phyloP scores from a whole-genome alignment of 1,139 yeast genomes.

The Keqinozyma sinolaborantium region DNA sequence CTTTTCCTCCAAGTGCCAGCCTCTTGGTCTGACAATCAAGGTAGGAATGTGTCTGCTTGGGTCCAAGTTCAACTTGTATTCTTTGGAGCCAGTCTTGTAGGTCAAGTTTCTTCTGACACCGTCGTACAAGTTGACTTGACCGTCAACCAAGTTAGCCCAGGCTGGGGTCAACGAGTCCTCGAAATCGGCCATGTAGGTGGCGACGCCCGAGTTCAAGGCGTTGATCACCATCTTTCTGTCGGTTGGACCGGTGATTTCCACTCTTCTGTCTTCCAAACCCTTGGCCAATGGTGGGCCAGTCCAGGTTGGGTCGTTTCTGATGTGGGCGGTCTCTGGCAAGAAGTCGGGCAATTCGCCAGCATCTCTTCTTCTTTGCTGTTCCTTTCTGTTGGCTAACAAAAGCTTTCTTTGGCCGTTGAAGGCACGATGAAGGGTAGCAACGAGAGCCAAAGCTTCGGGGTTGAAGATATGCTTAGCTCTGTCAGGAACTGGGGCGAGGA shows the following conservation, averaged over 20 bases:
- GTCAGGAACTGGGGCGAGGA: slow-evolving; percentile 60
- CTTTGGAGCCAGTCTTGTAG: slow-evolving; percentile 55
- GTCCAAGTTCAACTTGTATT: slow-evolving; percentile 54
- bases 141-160: slow-evolving; percentile 82
- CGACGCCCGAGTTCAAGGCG: slow-evolving; percentile 85
- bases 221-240: slow-evolving; percentile 93
- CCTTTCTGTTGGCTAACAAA: slow-evolving; percentile 57
- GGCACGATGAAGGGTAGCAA: slow-evolving; percentile 71
- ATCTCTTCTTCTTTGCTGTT: slow-evolving; percentile 61
- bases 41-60: slow-evolving; percentile 65
- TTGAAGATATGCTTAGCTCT: slow-evolving; percentile 61
- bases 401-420: slow-evolving; percentile 60
- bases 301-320: slow-evolving; percentile 75
- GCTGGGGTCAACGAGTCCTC: slow-evolving; percentile 97
- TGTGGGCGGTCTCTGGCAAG: slow-evolving; percentile 65
- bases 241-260: slow-evolving; percentile 86
- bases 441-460: slow-evolving; percentile 66
- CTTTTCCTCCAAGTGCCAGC: slow-evolving; percentile 79
- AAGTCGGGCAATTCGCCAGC: slow-evolving; percentile 69
- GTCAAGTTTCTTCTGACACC: slow-evolving; percentile 69
- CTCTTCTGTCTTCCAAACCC: slow-evolving; percentile 74
- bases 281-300: slow-evolving; percentile 75
- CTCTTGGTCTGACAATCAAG: slow-evolving; percentile 79
- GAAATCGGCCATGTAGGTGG: slow-evolving; percentile 92
- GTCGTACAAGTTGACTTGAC: slow-evolving; percentile 90